Evolutionary conservation across 257 asterid species (phyloP).

Genomic region (Nemophila menziesii): DNA sequence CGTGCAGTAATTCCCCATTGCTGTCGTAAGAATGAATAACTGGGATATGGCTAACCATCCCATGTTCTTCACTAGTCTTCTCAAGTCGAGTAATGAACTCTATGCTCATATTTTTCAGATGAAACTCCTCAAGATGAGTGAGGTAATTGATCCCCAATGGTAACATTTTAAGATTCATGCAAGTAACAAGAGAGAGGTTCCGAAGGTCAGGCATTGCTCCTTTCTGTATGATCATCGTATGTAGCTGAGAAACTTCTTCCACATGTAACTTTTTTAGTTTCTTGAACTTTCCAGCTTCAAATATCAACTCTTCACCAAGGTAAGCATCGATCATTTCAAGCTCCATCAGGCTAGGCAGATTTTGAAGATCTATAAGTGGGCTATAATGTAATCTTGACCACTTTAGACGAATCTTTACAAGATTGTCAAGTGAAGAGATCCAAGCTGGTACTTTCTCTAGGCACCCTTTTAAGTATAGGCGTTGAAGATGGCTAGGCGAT

Average conservation of each 20-base stretch:
- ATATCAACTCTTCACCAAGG: conserved; percentile 4
- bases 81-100: conserved; percentile 2
- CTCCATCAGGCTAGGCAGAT: conserved; percentile 15
- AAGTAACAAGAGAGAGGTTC: conserved; percentile 6
- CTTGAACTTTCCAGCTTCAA: conserved; percentile 4
- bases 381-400: conserved; percentile 12
- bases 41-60: conserved; percentile 7
- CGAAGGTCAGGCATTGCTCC: conserved; percentile 14
- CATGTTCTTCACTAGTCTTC: conserved; percentile 3
- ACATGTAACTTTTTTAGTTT: conserved; percentile 9
- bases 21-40: background rate
- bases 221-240: background rate
- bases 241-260: conserved; percentile 7
- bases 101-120: conserved; percentile 7
- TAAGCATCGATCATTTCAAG: conserved; percentile 18
- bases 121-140: conserved; percentile 10
- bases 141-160: conserved; percentile 11
- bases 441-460: conserved; percentile 12
- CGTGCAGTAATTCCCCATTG: background rate
- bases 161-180: conserved; percentile 4
- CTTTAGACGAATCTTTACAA: conserved; percentile 13
- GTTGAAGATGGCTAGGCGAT: conserved; percentile 11
- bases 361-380: conserved; percentile 10
- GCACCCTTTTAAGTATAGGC: conserved; percentile 11
- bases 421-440: conserved; percentile 15